A percentile compares a stretch with the other conserved stretches of the same genome.
These are phyloP conservation scores for Scedosporium minutisporum DNA, from an alignment of 2,329 filamentous ascomycete species.

Conservation along the genomic window DNA sequence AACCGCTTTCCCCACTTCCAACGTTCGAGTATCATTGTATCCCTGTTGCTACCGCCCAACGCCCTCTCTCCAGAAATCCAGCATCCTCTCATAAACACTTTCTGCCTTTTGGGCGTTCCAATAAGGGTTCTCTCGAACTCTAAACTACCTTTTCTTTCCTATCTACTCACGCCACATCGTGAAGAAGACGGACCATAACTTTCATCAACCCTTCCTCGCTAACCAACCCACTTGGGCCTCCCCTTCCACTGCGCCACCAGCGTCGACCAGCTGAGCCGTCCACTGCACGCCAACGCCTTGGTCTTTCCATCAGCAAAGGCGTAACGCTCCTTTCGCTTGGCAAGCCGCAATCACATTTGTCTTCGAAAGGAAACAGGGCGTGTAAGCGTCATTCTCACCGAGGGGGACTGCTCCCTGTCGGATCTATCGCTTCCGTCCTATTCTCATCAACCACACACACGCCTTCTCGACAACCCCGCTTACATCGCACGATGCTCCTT, in stretches of 20 bases:
- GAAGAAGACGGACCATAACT: not conserved
- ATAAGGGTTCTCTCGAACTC: not conserved
- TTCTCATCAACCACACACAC: not conserved
- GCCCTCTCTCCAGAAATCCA: conserved; percentile 7
- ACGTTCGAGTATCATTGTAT: not conserved
- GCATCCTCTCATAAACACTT: conserved; percentile 3
- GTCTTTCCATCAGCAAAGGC: not conserved
- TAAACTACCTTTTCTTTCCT: not conserved
- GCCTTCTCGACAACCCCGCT: not conserved
- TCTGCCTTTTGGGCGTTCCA: not conserved
- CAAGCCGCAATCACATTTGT: not conserved
- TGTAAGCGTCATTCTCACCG: not conserved
- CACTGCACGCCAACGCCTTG: too few species aligned
- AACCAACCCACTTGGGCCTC: too few species aligned
- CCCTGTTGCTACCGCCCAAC: conserved; percentile 5
- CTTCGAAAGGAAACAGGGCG: not conserved
- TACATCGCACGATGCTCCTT: conserved; percentile 14
- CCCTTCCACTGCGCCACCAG: too few species aligned
- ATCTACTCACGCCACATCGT: not conserved
- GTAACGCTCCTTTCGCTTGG: not conserved
- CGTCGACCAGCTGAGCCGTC: too few species aligned
- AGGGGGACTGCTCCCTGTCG: not conserved
- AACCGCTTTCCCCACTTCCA: conserved; percentile 5
- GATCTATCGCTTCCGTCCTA: not conserved
- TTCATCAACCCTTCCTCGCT: not conserved